phyloP scores from a whole-genome alignment of 805 yeast genomes.

The Starmerella gropengiesseri region DNA sequence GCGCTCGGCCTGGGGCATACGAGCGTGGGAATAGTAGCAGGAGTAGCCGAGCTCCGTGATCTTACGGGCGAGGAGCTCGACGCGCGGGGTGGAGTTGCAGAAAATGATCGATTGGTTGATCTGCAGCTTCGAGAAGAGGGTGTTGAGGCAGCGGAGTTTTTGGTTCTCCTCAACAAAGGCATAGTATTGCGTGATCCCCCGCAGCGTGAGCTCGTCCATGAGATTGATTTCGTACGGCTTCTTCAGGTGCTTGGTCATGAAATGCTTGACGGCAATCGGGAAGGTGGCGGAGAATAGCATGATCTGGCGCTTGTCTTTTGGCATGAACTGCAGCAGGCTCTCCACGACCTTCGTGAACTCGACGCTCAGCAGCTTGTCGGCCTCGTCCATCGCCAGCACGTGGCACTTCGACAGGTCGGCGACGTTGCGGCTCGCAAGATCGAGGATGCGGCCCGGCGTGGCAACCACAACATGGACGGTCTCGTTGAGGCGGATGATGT shows the following conservation, averaged over 20 bases:
- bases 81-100: conserved; percentile 94
- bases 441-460: conserved; percentile 95
- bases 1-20: conserved; percentile 94
- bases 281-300: conserved; percentile 89
- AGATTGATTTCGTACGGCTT: conserved; percentile 92
- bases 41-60: conserved; percentile 94
- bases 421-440: conserved; percentile 75
- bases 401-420: conserved; percentile 83
- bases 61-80: conserved; percentile 87
- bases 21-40: conserved; percentile 93
- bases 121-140: conserved; percentile 84
- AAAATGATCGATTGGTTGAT: conserved; percentile 94
- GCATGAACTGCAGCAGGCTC: conserved; percentile 74
- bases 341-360: conserved; percentile 83
- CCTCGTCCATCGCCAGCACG: conserved; percentile 94
- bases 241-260: conserved; percentile 80
- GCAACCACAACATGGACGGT: conserved; percentile 93
- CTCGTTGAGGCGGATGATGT: conserved; percentile 82
- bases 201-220: conserved; percentile 93
- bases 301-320: conserved; percentile 60
- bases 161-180: conserved; percentile 98
- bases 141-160: conserved; percentile 90
- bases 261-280: conserved; percentile 85
- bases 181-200: conserved; percentile 94
- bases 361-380: conserved; percentile 87